phyloP scores from a whole-genome alignment of 2,329 filamentous ascomycete species.

The Teratosphaeria destructans region DNA sequence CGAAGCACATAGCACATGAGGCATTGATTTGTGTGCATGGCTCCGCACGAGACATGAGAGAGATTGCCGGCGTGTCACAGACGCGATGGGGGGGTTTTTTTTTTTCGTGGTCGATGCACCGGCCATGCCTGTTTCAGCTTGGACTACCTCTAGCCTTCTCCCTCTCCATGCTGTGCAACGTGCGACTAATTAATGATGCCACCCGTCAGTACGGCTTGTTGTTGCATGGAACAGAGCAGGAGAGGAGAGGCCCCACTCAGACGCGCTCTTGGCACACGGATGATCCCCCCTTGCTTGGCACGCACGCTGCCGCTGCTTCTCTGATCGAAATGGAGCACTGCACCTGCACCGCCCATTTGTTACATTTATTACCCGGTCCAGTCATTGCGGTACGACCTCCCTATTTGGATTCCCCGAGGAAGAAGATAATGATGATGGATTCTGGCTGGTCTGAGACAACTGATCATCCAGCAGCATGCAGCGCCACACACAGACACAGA shows the following conservation, averaged over 20 bases:
- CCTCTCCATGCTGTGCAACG: constrained; percentile 10
- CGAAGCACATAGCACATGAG: neutral
- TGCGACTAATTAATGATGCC: constrained; percentile 1
- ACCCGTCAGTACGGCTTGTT: constrained; percentile 7
- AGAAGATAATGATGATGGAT: neutral
- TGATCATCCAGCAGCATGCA: neutral
- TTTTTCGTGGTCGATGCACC: neutral
- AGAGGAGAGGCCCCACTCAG: neutral
- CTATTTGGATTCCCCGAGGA: neutral
- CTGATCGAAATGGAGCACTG: neutral
- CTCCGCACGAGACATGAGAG: neutral
- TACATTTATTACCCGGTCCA: neutral
- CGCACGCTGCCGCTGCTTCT: neutral
- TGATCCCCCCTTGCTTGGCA: constrained; percentile 1
- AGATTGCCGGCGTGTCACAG: neutral
- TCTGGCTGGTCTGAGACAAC: constrained; percentile 2
- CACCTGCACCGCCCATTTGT: neutral
- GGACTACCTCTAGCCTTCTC: neutral
- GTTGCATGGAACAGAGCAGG: neutral
- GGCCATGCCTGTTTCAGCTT: constrained; percentile 8
- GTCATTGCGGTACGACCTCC: neutral
- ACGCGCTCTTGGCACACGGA: neutral
- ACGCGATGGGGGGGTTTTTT: neutral
- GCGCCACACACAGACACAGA: neutral
- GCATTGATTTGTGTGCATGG: neutral